Evolutionary conservation across 495 filamentous ascomycete species (phyloP), one percentile per base, ranked within the genome.

Genomic region (Penicillium odoratum): DNA sequence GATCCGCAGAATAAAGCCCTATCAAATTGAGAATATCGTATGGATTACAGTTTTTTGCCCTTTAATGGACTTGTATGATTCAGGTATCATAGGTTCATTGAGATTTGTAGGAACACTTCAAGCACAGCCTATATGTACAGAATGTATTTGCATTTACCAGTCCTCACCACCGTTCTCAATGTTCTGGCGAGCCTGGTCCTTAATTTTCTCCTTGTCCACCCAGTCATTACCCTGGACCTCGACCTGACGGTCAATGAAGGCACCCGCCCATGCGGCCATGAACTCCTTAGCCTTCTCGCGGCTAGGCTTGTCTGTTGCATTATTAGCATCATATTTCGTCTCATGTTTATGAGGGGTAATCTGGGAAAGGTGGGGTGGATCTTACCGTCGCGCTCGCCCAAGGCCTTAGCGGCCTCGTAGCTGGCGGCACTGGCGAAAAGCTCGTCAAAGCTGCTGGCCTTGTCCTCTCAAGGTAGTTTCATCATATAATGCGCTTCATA

Each of bases 241-340:
- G 67, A 83, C 70, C 43, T 90, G 75, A 67, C 85, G 86, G 76
- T 91, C 89, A 59, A 88, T 82, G 73, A 91, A 87, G 51, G 81
- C 86, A 53, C 81, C 88, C 36, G 85, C 87, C 43, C 89, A 69
- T 56, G 84, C 88, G 53, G 83, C 88, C 13, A 91, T 53, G 46
- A 88, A 58, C 71, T 91, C 88, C 78, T 91, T 91, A 73, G 89
- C 88, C 58, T 85, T 77, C 42, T 68, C 77, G 75, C 91, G 88
- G 66, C 74, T 74, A 38, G 85, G 80, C 72, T 86, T 79, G 74
- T 88, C 86, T 88, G 36, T 26, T 15, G n/a, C 26, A 16, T 38
- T 25, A 36, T 40, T 10, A 43, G 28, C 5, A 3, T 26, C n/a
- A 15, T 43, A n/a, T 21, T 36, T 18, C 7, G n/a, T 7, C 4